Evolutionary conservation across 2,329 filamentous ascomycete species (phyloP), one percentile per base, ranked within the genome.

Genomic region (Cladosporium sp.): DNA sequence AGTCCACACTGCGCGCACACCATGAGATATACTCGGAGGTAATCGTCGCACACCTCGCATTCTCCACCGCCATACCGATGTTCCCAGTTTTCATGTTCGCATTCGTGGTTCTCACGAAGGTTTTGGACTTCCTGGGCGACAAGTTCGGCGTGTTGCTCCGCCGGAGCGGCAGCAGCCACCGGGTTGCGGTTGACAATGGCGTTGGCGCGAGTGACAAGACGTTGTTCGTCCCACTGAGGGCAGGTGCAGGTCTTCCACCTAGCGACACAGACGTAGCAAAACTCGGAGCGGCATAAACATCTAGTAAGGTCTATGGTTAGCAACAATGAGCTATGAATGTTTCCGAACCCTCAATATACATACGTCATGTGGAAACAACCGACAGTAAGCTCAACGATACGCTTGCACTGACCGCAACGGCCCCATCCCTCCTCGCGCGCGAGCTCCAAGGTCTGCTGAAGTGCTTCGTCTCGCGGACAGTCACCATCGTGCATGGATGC

Each of bases 331-430:
- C n/a, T n/a, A n/a, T n/a, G n/a, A n/a, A n/a, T n/a, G n/a, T n/a
- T n/a, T n/a, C n/a, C n/a, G n/a, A n/a, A n/a, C n/a, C n/a, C n/a
- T n/a, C n/a, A n/a, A n/a, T n/a, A n/a, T 12, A 47, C 43, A 9
- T 47, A 47, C 43, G 8, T 47, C 3, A 83, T 83, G 45, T 83
- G 80, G 44, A 77, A 69, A 53, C 80, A 83, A 1, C 80, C 80
- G 0, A 30, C n/a, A 0, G 59, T 24, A 0, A 80, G 63, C 61
- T 82, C 78, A 0, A 84, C 69, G 11, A 83, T 29, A 1, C 66
- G 52, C 2, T 54, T 57, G 55, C 80, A 84, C 0, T 54, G 50
- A 3, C 59, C 61, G 52, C 80, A 84, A 2, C 72, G 66, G 59
- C 78, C 73, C 80, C 80, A 84, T 1, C 71, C 69, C 3, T 76